phyloP scores from a whole-genome alignment of 768 basidiomycete genomes.

The Leucosporidium yakuticum region DNA sequence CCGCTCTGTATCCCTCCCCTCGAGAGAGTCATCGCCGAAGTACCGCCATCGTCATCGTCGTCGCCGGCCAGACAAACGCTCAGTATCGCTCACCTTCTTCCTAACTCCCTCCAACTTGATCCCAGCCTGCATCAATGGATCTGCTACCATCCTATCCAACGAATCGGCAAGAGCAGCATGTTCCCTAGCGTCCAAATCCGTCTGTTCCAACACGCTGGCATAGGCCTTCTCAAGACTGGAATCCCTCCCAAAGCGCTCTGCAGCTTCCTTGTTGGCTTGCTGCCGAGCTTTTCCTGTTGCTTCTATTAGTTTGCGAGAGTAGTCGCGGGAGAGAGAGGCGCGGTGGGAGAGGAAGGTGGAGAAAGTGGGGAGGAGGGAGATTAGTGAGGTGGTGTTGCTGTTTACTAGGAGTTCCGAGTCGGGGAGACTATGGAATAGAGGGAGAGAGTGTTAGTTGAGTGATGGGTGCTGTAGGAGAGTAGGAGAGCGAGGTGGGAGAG shows the following conservation, averaged over 20 bases:
- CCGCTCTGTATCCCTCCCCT: no score
- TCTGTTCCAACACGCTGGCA: conserved; percentile 15
- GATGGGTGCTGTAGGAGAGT: no score
- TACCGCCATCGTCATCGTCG: not conserved
- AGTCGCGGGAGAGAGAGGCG: not conserved
- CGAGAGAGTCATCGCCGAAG: not conserved
- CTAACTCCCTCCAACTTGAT: conserved; percentile 24
- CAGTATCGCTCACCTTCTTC: conserved; percentile 17
- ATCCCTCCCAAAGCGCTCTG: not conserved
- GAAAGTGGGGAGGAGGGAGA: conserved; percentile 22
- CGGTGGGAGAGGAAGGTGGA: conserved; percentile 12
- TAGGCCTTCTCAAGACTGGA: conserved; percentile 11
- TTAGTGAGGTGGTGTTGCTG: not conserved
- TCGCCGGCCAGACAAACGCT: not conserved
- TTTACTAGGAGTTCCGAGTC: conserved; percentile 21
- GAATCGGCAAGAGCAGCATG: not conserved
- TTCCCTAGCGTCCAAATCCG: conserved; percentile 20
- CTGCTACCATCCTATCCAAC: conserved; percentile 2
- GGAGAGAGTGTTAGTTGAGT: no score
- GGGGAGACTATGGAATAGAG: conserved; percentile 13
- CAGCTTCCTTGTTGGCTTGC: conserved; percentile 5
- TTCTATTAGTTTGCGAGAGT: conserved; percentile 1
- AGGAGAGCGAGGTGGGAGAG: no score
- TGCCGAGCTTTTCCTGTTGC: conserved; percentile 7
- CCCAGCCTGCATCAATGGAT: conserved; percentile 10